Evolutionary conservation across 768 basidiomycete genomes (phyloP), one percentile per base, ranked within the genome.

Genomic region (Lentinula edodes): DNA sequence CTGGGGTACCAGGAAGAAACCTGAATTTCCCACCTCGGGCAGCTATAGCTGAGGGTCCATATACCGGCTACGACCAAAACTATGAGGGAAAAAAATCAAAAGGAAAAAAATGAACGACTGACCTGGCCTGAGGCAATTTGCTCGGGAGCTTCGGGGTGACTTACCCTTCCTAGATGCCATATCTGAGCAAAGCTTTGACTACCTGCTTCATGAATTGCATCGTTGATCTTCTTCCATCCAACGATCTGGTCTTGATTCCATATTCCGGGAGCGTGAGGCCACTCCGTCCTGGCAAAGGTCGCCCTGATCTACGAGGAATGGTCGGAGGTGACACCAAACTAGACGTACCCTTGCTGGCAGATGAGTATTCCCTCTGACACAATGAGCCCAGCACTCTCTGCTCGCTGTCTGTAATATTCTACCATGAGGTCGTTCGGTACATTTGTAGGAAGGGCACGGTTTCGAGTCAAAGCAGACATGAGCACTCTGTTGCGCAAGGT

Each of bases 331-430:
- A 54, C 2, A n/a, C 2, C n/a, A 34, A 36, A 45, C 18, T n/a
- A 34, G 5, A 55, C 65, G 32, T 55, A 71, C 71, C 72, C 74
- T 67, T 74, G 74, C 32, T 66, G 72, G n/a, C 60, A 45, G 35
- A 74, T 66, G 34, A 75, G 61, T 6, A 65, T 67, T 3, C 70
- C 73, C 52, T 76, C 73, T 5, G 74, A 69, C 10, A 73, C 63
- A 51, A 77, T 73, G 20, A 78, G 66, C 5, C 76, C 74, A 3
- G 73, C 73, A 1, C 73, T 73, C 6, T 54, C 57, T 6, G 75
- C 76, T 8, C 78, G 74, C 60, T 78, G 76, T 16, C 53, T 62
- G 60, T 78, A 79, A 62, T 78, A 76, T 61, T 77, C 70, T n/a
- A 62, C 63, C 66, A 72, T 77, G 50, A 70, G 58, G 32, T 70